A percentile compares a stretch with the other conserved stretches of the same genome.
phyloP scores from a whole-genome alignment of 2,329 filamentous ascomycete genomes.

The Orbilia quercus region DNA sequence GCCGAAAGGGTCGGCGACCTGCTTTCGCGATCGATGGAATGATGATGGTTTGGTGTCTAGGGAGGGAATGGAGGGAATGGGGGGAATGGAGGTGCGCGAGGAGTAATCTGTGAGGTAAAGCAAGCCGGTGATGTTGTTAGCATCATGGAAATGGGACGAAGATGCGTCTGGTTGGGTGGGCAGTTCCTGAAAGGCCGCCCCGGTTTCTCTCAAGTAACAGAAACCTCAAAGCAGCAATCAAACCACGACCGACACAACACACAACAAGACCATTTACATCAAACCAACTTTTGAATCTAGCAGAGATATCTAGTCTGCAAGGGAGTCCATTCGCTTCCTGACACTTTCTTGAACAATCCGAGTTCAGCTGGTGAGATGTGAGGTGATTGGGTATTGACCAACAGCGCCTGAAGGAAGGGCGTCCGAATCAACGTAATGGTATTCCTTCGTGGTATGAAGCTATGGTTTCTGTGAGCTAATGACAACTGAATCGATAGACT shows the following conservation, averaged over 20 bases:
- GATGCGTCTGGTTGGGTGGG: constrained; percentile 19
- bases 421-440: constrained; percentile 10
- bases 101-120: constrained; percentile 14
- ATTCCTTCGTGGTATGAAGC: not conserved
- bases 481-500: not conserved
- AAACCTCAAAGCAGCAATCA: constrained; percentile 35
- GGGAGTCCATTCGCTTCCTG: not conserved
- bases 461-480: constrained; percentile 14
- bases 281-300: too few species aligned
- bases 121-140: not conserved
- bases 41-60: constrained; percentile 4
- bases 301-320: not conserved
- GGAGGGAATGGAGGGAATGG: constrained; percentile 11
- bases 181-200: constrained; percentile 20
- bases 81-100: not conserved
- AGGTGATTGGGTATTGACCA: not conserved
- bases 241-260: constrained; percentile 36
- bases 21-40: constrained; percentile 22
- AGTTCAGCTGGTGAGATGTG: not conserved
- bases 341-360: not conserved
- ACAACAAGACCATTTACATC: not conserved
- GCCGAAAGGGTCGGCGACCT: constrained; percentile 8
- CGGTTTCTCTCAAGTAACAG: constrained; percentile 38
- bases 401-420: not conserved
- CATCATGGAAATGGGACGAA: not conserved